A percentile compares a stretch with the other conserved stretches of the same genome.
phyloP scores from a whole-genome alignment of 2,329 filamentous ascomycete genomes.

The Cladosporium halotolerans region DNA sequence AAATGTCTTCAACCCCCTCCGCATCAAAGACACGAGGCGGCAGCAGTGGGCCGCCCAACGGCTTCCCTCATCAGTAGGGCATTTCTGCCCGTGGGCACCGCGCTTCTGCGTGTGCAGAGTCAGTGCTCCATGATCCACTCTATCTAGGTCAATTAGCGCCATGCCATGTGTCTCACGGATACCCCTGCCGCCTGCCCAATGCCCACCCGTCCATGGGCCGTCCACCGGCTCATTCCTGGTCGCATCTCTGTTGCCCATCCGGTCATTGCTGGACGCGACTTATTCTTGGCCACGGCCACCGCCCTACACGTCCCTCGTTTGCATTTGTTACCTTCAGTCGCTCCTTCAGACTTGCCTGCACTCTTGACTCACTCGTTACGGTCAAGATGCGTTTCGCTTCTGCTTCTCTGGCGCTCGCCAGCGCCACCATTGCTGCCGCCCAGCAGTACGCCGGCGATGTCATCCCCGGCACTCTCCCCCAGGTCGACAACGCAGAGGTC shows the following conservation, averaged over 20 bases:
- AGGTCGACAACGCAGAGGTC: slow-evolving; percentile 18
- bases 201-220: slow-evolving; percentile 1
- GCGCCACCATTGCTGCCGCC: slow-evolving; percentile 10
- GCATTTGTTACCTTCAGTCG: slow-evolving; percentile 20
- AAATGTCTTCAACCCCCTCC: no score
- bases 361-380: slow-evolving; percentile 13
- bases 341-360: slow-evolving; percentile 15
- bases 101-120: slow-evolving; percentile 12
- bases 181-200: slow-evolving; percentile 13
- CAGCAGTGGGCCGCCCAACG: slow-evolving; percentile 1
- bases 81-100: slow-evolving; percentile 1
- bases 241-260: slow-evolving; percentile 17
- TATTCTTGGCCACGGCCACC: slow-evolving; percentile 10
- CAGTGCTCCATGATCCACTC: slow-evolving; percentile 10
- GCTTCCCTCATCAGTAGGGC: not conserved
- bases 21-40: no score
- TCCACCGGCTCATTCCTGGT: slow-evolving; percentile 5
- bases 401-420: not conserved
- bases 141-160: slow-evolving; percentile 12
- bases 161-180: slow-evolving; percentile 22
- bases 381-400: slow-evolving; percentile 7
- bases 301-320: slow-evolving; percentile 8
- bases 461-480: slow-evolving; percentile 20
- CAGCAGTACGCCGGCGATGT: slow-evolving; percentile 23
- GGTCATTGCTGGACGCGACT: slow-evolving; percentile 11